Evolutionary conservation across 768 basidiomycete species (phyloP).

Genomic region (Psilocybe azurescens): DNA sequence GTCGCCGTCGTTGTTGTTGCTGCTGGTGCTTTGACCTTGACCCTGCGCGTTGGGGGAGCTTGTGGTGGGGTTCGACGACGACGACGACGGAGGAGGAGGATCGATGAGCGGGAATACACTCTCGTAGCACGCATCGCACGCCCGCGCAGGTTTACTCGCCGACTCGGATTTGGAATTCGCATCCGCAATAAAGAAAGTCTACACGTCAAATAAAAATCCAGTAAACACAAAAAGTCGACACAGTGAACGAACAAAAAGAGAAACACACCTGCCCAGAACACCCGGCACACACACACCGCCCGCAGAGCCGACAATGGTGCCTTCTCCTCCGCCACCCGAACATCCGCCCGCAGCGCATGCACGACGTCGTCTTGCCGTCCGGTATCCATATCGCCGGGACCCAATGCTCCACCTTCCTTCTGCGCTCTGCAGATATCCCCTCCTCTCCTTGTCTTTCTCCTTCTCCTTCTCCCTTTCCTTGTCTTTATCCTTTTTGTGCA

Average conservation of each 20-base stretch:
- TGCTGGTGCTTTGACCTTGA: constrained; percentile 12
- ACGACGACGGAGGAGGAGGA: constrained; percentile 13
- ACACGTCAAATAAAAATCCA: not conserved
- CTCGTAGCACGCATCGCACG: constrained; percentile 88
- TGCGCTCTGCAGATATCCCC: constrained; percentile 34
- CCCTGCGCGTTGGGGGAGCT: too few relatives aligned
- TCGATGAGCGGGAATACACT: constrained; percentile 78
- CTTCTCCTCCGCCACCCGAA: constrained; percentile 83
- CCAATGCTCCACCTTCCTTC: constrained; percentile 76
- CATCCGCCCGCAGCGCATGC: constrained; percentile 80
- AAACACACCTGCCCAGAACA: constrained; percentile 78
- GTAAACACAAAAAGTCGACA: constrained; percentile 2
- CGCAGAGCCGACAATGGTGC: constrained; percentile 89
- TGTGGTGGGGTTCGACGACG: too few relatives aligned
- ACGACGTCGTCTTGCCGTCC: constrained; percentile 79
- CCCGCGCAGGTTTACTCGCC: constrained; percentile 65
- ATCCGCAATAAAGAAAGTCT: constrained; percentile 89
- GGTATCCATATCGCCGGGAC: constrained; percentile 94
- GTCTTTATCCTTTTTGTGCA: constrained; percentile 15
- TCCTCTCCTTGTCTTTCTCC: constrained; percentile 23
- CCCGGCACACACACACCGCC: constrained; percentile 81
- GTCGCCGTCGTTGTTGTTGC: not conserved
- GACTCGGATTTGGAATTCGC: constrained; percentile 44
- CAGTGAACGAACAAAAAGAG: not conserved
- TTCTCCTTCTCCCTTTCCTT: constrained; percentile 21